These are phyloP conservation scores for Gonapodya sp. DNA, from an alignment of 192 early-diverging fungal genomes.

Conservation along the genomic window DNA sequence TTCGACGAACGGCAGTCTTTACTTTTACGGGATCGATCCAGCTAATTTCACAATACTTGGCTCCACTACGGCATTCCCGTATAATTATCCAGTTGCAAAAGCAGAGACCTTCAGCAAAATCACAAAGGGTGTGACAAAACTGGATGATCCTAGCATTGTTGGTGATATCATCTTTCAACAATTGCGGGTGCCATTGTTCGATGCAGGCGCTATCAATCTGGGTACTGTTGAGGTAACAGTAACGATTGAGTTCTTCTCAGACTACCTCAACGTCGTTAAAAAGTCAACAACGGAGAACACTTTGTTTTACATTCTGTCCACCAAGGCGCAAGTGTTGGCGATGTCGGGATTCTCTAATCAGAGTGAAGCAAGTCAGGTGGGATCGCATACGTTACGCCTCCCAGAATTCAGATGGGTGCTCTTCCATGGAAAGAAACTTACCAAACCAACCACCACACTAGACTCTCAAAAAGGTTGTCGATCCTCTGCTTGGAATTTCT, in stretches of 20 bases:
- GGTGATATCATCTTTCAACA: neutral
- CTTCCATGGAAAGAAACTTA: too few species aligned
- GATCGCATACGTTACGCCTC: neutral
- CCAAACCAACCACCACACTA: neutral
- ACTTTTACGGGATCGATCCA: neutral
- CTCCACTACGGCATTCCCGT: neutral
- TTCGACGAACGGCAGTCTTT: neutral
- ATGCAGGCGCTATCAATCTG: neutral
- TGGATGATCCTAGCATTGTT: neutral
- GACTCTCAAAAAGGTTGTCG: neutral
- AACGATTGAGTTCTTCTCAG: neutral
- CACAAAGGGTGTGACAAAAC: neutral
- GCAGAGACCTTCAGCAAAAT: neutral
- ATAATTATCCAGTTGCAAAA: neutral
- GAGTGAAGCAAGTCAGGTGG: neutral
- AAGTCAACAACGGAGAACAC: neutral
- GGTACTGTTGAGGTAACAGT: neutral
- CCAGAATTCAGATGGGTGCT: neutral
- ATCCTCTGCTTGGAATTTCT: neutral
- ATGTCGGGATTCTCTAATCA: neutral
- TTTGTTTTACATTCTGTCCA: neutral
- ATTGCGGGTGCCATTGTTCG: neutral
- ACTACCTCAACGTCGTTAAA: neutral
- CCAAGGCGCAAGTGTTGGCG: neutral
- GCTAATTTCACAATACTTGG: neutral